Base-by-base conservation (phyloP, 768 basidiomycete genomes). In the Lactifluus hygrophoroides region DNA sequence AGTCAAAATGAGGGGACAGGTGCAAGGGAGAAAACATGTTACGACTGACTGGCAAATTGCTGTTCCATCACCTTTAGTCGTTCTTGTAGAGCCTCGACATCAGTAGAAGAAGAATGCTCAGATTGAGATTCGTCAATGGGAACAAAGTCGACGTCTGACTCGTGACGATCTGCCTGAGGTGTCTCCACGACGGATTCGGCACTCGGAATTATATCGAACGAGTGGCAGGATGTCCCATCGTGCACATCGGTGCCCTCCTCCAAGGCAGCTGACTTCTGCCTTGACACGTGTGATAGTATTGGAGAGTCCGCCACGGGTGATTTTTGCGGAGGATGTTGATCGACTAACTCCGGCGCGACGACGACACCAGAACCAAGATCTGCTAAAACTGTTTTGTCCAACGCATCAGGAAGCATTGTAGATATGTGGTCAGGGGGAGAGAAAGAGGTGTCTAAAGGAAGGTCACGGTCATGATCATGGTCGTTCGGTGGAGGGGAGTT, bases 1-100 rank as follows among this genome's bases (percentile, higher is more conserved):
- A 49, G 7, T 5, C n/a, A 8, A 16, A 21, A n/a, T 53, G 51
- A 54, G 51, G n/a, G 10, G 47, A 17, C 42, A 13, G 27, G 17
- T 14, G 7, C 27, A 3, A 17, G 19, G 21, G 17, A 47, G 56
- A 17, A 5, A 49, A 59, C 5, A 19, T 37, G n/a, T 46, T 27
- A 23, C 40, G 4, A 54, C 69, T 60, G 68, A 86, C 90, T 88
- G 61, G 82, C 65, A 66, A 92, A 90, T n/a, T 85, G 77, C 68
- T 88, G 82, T 65, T 92, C 88, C 2, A 90, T 78, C 37, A 85
- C 73, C 66, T 79, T 83, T 57, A 93, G 71, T 43, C 82, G 78
- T 60, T 83, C 77, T 66, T 82, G 85, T 53, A 91, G 70, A 34
- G 72, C 73, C 54, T 88, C 88, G 6, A 87, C 70, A 57, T 76